phyloP scores from a whole-genome alignment of 1,284 basidiomycete genomes.

The Neolentinus lepideus region DNA sequence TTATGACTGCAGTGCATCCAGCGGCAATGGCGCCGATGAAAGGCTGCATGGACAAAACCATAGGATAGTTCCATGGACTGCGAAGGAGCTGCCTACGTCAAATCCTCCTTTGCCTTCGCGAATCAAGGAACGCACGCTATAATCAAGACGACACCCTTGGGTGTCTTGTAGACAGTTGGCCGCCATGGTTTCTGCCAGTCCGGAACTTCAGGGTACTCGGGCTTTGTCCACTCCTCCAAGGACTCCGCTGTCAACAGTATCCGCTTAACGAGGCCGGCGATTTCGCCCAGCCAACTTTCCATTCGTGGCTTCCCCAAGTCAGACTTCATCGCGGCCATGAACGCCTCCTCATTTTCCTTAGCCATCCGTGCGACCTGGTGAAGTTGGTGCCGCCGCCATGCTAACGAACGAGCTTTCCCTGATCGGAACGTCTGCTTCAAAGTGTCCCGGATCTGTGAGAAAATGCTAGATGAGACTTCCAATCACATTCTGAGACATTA shows the following conservation, averaged over 20 bases:
- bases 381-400: conserved; percentile 55
- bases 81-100: conserved; percentile 1
- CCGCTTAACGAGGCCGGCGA: conserved; percentile 32
- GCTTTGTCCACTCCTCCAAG: conserved; percentile 45
- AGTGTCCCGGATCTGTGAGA: conserved; percentile 32
- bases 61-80: conserved; percentile 53
- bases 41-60: conserved; percentile 40
- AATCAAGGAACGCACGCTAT: conserved; percentile 31
- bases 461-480: too few species aligned
- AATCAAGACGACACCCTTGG: conserved; percentile 41
- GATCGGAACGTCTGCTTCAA: conserved; percentile 42
- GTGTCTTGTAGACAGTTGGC: conserved; percentile 40
- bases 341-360: conserved; percentile 45
- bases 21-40: conserved; percentile 56
- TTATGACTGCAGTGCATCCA: conserved; percentile 51
- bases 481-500: background rate
- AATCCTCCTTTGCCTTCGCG: too few species aligned
- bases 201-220: conserved; percentile 32
- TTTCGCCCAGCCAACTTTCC: conserved; percentile 31
- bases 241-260: conserved; percentile 38
- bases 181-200: conserved; percentile 31
- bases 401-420: conserved; percentile 41
- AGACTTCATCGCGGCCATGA: conserved; percentile 38
- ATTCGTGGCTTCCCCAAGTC: conserved; percentile 51
- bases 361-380: conserved; percentile 56